Evolutionary conservation across 2,329 filamentous ascomycete genomes (phyloP), one percentile per base, ranked within the genome.

Genomic region (Penicillium corylophilum): DNA sequence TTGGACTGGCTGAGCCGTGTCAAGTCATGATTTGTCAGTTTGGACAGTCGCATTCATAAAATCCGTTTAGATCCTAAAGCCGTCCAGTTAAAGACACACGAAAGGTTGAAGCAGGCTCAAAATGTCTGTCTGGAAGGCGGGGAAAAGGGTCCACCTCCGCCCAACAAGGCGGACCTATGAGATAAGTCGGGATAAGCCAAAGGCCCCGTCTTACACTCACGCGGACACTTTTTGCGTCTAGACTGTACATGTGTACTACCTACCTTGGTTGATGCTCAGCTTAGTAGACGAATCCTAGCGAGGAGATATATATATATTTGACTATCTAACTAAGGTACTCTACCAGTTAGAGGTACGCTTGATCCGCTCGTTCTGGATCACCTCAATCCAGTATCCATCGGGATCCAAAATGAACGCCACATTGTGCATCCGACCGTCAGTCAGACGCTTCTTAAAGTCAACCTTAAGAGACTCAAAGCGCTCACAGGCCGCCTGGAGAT

Each of bases 381-480:
- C 73, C 68, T 85, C 83, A 53, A 77, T 81, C 89, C 88, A 95
- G 75, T 95, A 95, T 44, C 82, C 83, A 73, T 96, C 91, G 0
- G 92, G 91, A 62, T 93, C 93, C 43, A 96, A 78, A 42, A 97
- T 75, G 68, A 97, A 97, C 0, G 94, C 94, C 48, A 97, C 86
- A 59, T 94, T 90, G 80, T 89, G 93, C 92, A 96, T 96, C 43
- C 78, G 72, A 2, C 93, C 93, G 57, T 97, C 93, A 2, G 90
- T 95, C 55, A 97, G 80, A 59, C 89, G 82, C 85, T 97, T 97
- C 84, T 96, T 96, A 90, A 91, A 99, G 72, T 82, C 86, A 49
- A 93, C 88, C 5, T 87, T 83, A 67, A 89, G 77, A 49, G 85
- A 83, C 70, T 97, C 94, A 62, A 97, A 92, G 13, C 92, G 83